Conservation (phyloP, 2,329 filamentous ascomycete genomes). For the Rugonectria rugulosa region DNA sequence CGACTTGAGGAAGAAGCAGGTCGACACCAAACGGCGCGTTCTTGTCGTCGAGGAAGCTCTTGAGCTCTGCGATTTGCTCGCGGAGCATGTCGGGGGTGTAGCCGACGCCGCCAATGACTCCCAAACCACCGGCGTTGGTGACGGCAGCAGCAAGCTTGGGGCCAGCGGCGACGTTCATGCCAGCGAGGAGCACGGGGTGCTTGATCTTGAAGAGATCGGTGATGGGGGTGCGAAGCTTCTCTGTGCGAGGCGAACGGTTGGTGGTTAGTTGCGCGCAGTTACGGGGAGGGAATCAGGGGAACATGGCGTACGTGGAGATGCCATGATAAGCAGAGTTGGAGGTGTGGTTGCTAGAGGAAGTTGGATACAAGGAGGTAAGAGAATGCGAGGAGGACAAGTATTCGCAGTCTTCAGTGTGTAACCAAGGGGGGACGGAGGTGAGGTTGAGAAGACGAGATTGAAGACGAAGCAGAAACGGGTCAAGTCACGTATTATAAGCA, state of each 20-base stretch:
- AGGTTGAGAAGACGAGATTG: constrained; percentile 2
- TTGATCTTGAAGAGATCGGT: constrained; percentile 99
- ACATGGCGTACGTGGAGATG: constrained; percentile 77
- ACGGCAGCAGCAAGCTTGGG: constrained; percentile 96
- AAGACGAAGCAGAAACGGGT: background rate
- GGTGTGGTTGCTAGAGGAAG: too few species aligned
- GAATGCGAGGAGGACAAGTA: constrained; percentile 2
- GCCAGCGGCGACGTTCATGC: constrained; percentile 98
- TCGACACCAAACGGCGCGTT: constrained; percentile 96
- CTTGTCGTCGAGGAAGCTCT: constrained; percentile 87
- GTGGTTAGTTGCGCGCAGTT: constrained; percentile 16
- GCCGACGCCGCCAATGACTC: constrained; percentile 93
- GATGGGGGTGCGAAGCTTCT: constrained; percentile 81
- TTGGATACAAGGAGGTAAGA: too few species aligned
- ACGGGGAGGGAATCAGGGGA: background rate
- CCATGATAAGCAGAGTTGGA: constrained; percentile 60
- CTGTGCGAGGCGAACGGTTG: constrained; percentile 33
- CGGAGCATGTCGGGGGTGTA: constrained; percentile 98
- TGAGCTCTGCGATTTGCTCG: constrained; percentile 94
- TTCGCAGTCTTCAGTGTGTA: too few species aligned
- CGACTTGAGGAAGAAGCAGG: constrained; percentile 91
- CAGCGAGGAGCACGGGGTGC: constrained; percentile 92
- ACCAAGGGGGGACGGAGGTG: background rate
- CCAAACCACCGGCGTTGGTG: constrained; percentile 94
- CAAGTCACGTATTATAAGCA: constrained; percentile 1